Conservation (phyloP, 1,139 yeast genomes). For the Lipomyces yarrowii region DNA sequence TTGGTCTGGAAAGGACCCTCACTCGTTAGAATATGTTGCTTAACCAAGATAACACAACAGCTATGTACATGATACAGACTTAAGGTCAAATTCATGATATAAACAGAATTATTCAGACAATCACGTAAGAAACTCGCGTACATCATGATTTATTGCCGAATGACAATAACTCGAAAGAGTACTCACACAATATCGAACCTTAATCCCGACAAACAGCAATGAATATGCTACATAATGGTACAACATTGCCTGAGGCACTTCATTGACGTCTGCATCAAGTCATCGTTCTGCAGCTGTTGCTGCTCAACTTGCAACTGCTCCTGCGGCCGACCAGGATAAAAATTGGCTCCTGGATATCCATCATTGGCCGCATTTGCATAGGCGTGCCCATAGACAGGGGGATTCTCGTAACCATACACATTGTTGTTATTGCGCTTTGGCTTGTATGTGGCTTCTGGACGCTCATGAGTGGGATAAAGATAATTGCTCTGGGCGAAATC, state of each 20-base stretch:
- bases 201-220: neutral
- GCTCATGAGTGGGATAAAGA: constrained; percentile 19
- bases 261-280: constrained; percentile 34
- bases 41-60: neutral
- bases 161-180: too few species aligned
- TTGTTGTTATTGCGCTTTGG: constrained; percentile 35
- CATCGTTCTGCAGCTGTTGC: constrained; percentile 36
- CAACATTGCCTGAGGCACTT: constrained; percentile 31
- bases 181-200: too few species aligned
- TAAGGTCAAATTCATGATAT: neutral
- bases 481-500: constrained; percentile 35
- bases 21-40: neutral
- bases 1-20: neutral
- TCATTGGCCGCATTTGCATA: constrained; percentile 11
- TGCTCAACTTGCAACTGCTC: constrained; percentile 36
- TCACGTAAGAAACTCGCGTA: neutral
- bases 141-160: too few species aligned
- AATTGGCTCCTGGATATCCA: constrained; percentile 17
- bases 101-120: neutral
- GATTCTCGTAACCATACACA: constrained; percentile 33
- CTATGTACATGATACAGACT: neutral
- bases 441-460: constrained; percentile 26
- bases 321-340: constrained; percentile 33
- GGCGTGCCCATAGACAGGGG: constrained; percentile 13
- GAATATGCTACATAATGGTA: constrained; percentile 10